These are phyloP conservation scores for Boletus albobrunnescens DNA, from an alignment of 1,284 basidiomycete species.

Conservation along the genomic window DNA sequence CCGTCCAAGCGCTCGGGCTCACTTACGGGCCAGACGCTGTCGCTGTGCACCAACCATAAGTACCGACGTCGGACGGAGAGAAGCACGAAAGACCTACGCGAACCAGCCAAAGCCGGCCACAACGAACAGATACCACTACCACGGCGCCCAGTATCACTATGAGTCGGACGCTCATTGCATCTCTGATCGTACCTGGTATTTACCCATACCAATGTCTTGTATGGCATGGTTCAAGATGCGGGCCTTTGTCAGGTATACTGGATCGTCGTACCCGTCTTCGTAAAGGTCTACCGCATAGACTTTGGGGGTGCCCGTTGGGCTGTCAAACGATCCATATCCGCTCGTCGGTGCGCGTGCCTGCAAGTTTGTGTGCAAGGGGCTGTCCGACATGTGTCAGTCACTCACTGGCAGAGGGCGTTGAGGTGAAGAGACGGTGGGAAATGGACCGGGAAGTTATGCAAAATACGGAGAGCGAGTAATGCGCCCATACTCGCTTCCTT, in stretches of 20 bases:
- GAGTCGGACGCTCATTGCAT: not conserved
- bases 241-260: constrained; percentile 55
- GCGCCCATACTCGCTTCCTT: too few relatives aligned
- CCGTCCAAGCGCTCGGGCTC: not conserved
- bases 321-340: not conserved
- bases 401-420: not conserved
- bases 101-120: constrained; percentile 71
- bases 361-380: not conserved
- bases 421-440: not conserved
- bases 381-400: constrained; percentile 3
- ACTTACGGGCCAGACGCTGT: constrained; percentile 48
- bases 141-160: not conserved
- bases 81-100: constrained; percentile 42
- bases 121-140: constrained; percentile 53
- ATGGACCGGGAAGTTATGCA: too few relatives aligned
- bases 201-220: constrained; percentile 64
- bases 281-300: constrained; percentile 31
- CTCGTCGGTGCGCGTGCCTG: not conserved
- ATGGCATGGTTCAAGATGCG: constrained; percentile 54
- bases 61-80: not conserved
- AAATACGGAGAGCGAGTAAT: too few relatives aligned
- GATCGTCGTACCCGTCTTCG: constrained; percentile 47
- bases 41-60: constrained; percentile 26
- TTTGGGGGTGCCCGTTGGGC: not conserved
- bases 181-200: constrained; percentile 52